Evolutionary conservation across 257 asterid genomes (phyloP), one percentile per base, ranked within the genome.

Genomic region (Capsicum chinense): DNA sequence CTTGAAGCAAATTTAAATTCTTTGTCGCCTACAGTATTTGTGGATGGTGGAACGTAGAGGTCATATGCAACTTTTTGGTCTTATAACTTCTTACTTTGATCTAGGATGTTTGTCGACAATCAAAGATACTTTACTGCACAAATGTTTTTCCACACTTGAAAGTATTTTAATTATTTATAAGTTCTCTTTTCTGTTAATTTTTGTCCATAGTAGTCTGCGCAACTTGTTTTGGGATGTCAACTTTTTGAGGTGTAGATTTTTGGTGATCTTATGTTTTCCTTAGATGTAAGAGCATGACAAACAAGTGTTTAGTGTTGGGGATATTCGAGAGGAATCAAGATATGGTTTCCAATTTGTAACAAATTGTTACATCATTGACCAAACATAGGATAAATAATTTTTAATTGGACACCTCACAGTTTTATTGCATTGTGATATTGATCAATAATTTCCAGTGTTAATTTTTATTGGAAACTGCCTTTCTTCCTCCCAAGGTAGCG

Each of bases 1-100:
- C 33, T 26, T 26, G 33, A 26, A 26, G 33, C 33, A 26, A 26
- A 26, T 26, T 26, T 26, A 26, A 26, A 26, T 26, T 26, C 33
- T 26, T 26, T 26, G 33, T 26, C 33, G 33, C 33, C 33, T 26
- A 26, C 99, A 56, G 99, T 94, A 86, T 86, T 95, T 85, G 95
- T 94, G 83, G 97, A 93, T 83, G 97, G 97, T 88, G 97, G 98
- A 85, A 47, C 86, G 26, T 93, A 83, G 74, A 95, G 99, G 99
- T 94, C 82, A 85, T 66, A 54, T 83, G 58, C 60, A 47, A 56
- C 79, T 26, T 64, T 33, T 26, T 64, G 11, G 44, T 64, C 71
- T 21, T 12, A 12, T 33, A 26, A 33, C 16, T 64, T 64, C 13
- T 64, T 64, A 10, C 13, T 26, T 64, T 11, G 9, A 64, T 64